These are phyloP conservation scores for Suhomyces maxii DNA, from an alignment of 1,139 yeast species.

Conservation along the genomic window DNA sequence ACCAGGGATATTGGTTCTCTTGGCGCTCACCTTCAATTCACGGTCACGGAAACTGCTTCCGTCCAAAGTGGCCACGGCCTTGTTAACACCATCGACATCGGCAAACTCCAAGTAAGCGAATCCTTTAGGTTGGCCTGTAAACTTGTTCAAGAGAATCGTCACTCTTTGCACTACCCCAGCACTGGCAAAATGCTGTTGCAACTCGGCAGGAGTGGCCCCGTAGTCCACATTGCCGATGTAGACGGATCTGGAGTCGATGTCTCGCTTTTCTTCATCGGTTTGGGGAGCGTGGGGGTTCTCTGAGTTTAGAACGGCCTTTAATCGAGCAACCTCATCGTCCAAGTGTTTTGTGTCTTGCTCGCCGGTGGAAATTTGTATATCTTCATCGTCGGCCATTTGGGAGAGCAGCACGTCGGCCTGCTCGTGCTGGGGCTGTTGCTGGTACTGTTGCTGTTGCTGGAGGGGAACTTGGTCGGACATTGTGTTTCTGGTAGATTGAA, in stretches of 20 bases:
- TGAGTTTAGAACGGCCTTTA: constrained; percentile 16
- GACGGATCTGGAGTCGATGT: constrained; percentile 71
- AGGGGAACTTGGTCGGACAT: constrained; percentile 12
- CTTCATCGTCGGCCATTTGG: constrained; percentile 6
- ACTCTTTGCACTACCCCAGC: constrained; percentile 83
- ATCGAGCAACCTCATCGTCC: constrained; percentile 19
- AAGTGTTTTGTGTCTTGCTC: constrained; percentile 12
- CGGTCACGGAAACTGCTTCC: constrained; percentile 69
- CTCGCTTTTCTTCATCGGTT: constrained; percentile 39
- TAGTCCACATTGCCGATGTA: constrained; percentile 89
- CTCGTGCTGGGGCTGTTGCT: constrained; percentile 10
- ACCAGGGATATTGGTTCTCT: constrained; percentile 82
- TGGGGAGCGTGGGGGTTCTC: constrained; percentile 17
- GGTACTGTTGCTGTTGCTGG: constrained; percentile 18
- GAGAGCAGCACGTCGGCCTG: constrained; percentile 6
- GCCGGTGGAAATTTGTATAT: constrained; percentile 5
- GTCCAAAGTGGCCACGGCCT: constrained; percentile 63
- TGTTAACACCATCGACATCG: constrained; percentile 58
- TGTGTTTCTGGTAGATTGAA: constrained; percentile 3
- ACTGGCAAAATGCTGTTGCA: constrained; percentile 72
- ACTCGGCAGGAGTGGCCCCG: constrained; percentile 74
- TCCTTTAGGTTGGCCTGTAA: constrained; percentile 81
- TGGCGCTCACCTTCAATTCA: constrained; percentile 67
- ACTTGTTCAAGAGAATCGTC: constrained; percentile 71
- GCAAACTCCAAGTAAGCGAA: constrained; percentile 83